Evolutionary conservation across 2,329 filamentous ascomycete genomes (phyloP).

Genomic region (Rutstroemia sydowiana): DNA sequence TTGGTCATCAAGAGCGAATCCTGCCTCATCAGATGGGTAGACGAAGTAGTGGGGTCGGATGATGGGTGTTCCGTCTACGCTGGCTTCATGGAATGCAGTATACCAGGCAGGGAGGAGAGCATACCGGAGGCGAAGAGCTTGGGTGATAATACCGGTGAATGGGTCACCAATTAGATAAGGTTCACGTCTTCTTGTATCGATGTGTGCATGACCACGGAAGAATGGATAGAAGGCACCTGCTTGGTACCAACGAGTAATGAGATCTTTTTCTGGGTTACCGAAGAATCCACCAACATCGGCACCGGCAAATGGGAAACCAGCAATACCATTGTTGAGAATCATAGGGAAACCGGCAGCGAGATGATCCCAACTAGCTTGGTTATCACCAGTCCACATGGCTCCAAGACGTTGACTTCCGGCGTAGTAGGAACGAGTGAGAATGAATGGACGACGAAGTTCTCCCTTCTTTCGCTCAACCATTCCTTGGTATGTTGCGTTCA

Average conservation of each 20-base stretch:
- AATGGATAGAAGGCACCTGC: slow-evolving; percentile 96
- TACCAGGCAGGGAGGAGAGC: slow-evolving; percentile 90
- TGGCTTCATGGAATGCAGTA: slow-evolving; percentile 88
- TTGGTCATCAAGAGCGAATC: slow-evolving; percentile 88
- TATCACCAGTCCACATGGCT: slow-evolving; percentile 99
- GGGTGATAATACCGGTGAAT: slow-evolving; percentile 77
- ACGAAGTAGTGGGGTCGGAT: slow-evolving; percentile 89
- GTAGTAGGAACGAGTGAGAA: slow-evolving; percentile 88
- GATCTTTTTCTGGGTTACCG: slow-evolving; percentile 87
- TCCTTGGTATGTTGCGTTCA: slow-evolving; percentile 87
- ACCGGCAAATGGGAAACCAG: slow-evolving; percentile 87
- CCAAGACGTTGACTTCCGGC: slow-evolving; percentile 82
- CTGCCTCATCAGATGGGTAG: slow-evolving; percentile 75
- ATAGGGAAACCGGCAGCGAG: slow-evolving; percentile 86
- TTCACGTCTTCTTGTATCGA: slow-evolving; percentile 88
- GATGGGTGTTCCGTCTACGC: slow-evolving; percentile 76
- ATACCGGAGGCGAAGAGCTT: slow-evolving; percentile 83
- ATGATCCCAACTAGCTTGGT: slow-evolving; percentile 88
- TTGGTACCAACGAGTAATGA: slow-evolving; percentile 93
- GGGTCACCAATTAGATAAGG: slow-evolving; percentile 83
- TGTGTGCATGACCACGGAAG: slow-evolving; percentile 95
- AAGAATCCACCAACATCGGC: slow-evolving; percentile 98
- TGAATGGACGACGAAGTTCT: slow-evolving; percentile 78
- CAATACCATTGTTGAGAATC: slow-evolving; percentile 85
- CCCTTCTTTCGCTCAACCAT: slow-evolving; percentile 79